A percentile compares a stretch with the other conserved stretches of the same genome.
Evolutionary conservation across 225 moss, liverwort and hornwort genomes (phyloP).

Genomic region (Sphagnum contortum): DNA sequence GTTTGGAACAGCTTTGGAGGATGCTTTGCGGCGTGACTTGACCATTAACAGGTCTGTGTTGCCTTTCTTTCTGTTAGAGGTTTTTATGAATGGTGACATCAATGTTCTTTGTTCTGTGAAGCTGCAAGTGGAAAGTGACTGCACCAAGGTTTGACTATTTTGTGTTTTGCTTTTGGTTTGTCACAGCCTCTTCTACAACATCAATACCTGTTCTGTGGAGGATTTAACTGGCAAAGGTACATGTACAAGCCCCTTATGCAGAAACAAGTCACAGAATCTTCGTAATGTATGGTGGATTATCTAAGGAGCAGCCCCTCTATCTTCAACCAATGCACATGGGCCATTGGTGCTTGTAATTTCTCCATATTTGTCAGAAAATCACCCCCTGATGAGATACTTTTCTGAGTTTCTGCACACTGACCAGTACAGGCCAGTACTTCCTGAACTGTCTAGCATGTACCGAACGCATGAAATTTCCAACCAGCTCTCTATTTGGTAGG

Average conservation of each 20-base stretch:
- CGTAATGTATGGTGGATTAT: too few species aligned
- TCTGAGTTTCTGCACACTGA: too few species aligned
- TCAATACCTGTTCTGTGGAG: conserved; percentile 65
- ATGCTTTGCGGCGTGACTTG: conserved; percentile 73
- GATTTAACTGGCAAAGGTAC: conserved; percentile 67
- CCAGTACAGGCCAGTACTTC: too few species aligned
- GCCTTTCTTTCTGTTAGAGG: not conserved
- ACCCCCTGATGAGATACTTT: too few species aligned
- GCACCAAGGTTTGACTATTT: not conserved
- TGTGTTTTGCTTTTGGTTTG: not conserved
- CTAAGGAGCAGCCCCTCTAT: too few species aligned
- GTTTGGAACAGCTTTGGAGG: conserved; percentile 81
- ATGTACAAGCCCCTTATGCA: not conserved
- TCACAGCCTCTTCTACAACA: conserved; percentile 76
- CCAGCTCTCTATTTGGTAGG: too few species aligned
- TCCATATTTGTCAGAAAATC: not conserved
- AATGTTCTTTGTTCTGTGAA: too few species aligned
- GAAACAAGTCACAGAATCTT: too few species aligned
- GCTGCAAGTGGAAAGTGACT: too few species aligned
- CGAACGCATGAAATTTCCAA: too few species aligned
- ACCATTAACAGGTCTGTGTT: conserved; percentile 68
- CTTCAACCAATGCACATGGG: not conserved
- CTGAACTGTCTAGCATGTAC: too few species aligned
- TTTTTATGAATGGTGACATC: too few species aligned
- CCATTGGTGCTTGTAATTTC: not conserved